Evolutionary conservation across 192 early-diverging fungal species (phyloP).

Genomic region (Coemansia sp.): DNA sequence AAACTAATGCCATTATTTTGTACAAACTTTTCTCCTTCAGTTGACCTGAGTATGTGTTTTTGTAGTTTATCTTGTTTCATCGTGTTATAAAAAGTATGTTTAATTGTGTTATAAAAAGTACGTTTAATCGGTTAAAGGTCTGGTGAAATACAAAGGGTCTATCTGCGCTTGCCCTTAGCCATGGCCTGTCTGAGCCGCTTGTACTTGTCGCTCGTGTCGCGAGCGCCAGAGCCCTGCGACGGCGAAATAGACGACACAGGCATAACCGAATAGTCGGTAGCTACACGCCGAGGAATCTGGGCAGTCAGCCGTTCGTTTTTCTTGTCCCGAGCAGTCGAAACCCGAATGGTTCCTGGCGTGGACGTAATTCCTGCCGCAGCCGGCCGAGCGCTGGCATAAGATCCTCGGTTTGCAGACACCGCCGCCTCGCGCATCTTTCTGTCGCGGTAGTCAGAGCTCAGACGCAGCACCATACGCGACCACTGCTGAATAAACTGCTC

Average conservation of each 20-base stretch:
- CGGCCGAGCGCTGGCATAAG: conserved; percentile 7
- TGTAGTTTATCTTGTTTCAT: neutral
- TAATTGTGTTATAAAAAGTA: neutral
- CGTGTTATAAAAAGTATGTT: conserved; percentile 1
- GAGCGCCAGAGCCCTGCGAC: conserved; percentile 20
- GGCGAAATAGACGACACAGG: conserved; percentile 34
- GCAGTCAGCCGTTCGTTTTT: conserved; percentile 31
- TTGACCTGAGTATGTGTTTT: conserved; percentile 4
- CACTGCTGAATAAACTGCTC: conserved; percentile 79
- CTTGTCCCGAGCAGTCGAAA: conserved; percentile 29
- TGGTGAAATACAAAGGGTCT: conserved; percentile 1
- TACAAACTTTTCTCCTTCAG: neutral
- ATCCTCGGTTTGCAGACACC: conserved; percentile 12
- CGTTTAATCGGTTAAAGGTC: neutral
- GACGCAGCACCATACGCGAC: conserved; percentile 81
- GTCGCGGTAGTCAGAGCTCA: conserved; percentile 73
- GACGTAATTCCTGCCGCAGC: neutral
- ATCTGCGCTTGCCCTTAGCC: conserved; percentile 23
- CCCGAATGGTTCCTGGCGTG: conserved; percentile 23
- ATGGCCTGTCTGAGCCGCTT: conserved; percentile 43
- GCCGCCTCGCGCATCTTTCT: conserved; percentile 31
- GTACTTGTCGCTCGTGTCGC: conserved; percentile 25
- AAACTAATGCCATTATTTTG: neutral
- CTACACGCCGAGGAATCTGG: conserved; percentile 39
- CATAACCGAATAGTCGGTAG: conserved; percentile 47